Evolutionary conservation across 495 filamentous ascomycete species (phyloP).

Genomic region (Aspergillus homomorphus): DNA sequence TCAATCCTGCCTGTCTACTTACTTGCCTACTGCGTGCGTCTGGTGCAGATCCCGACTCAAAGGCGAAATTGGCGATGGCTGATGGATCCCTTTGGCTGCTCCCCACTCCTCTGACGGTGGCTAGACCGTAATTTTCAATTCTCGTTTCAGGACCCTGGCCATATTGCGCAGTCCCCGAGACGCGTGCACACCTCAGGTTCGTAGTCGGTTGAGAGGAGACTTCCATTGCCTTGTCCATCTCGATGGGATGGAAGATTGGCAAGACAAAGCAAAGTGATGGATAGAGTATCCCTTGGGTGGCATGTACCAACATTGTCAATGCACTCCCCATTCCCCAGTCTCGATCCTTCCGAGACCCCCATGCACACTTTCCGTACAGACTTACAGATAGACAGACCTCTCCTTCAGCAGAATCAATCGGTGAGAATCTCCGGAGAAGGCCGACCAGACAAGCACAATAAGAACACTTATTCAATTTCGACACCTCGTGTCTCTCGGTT

Average conservation of each 20-base stretch:
- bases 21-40: slow-evolving; percentile 5
- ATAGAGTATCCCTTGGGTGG: neutral
- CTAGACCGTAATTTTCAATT: slow-evolving; percentile 16
- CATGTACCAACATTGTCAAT: neutral
- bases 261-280: neutral
- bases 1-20: neutral
- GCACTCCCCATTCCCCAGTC: neutral
- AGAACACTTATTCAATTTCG: neutral
- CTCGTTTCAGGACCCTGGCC: slow-evolving; percentile 13
- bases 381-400: neutral
- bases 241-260: neutral
- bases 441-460: neutral
- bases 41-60: slow-evolving; percentile 20
- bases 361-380: slow-evolving; percentile 3
- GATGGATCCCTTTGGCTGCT: slow-evolving; percentile 10
- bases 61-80: slow-evolving; percentile 5
- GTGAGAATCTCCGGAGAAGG: neutral
- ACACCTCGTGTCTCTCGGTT: neutral
- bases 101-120: slow-evolving; percentile 4
- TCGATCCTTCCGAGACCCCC: slow-evolving; percentile 10
- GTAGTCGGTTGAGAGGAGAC: neutral
- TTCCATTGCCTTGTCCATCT: neutral
- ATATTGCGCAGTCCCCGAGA: neutral
- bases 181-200: neutral
- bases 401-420: neutral